Evolutionary conservation across 2,329 filamentous ascomycete species (phyloP).

Genomic region (Didymella sp.): DNA sequence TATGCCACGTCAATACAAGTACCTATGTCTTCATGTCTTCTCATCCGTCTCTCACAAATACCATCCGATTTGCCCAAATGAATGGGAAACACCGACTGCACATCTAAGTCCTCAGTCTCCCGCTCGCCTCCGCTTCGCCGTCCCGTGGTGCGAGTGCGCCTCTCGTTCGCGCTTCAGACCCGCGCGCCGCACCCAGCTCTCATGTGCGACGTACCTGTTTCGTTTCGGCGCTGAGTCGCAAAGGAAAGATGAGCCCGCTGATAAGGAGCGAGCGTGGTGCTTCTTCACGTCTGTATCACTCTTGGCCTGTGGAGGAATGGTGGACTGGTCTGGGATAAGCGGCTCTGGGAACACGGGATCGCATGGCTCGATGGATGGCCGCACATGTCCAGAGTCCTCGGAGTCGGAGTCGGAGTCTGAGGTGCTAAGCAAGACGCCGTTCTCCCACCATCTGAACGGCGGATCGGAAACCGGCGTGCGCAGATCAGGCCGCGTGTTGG

Average conservation of each 20-base stretch:
- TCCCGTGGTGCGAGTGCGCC: background rate
- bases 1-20: no score
- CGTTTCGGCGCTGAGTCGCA: background rate
- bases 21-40: no score
- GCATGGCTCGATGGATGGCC: background rate
- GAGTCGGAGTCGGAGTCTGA: background rate
- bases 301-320: no score
- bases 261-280: no score
- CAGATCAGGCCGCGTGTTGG: background rate
- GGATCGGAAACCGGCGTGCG: background rate
- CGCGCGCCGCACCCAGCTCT: constrained; percentile 26
- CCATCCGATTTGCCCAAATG: no score
- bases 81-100: no score
- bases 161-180: constrained; percentile 10
- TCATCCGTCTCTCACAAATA: no score
- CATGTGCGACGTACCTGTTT: constrained; percentile 9
- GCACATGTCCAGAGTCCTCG: background rate
- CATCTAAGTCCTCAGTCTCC: background rate
- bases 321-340: no score
- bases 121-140: no score
- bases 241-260: no score
- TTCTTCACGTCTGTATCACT: no score
- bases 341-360: no score
- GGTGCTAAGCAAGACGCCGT: background rate
- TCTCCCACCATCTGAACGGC: background rate